These are phyloP conservation scores for Erigeron philadelphicus DNA, from an alignment of 140 eudicot genomes.

Conservation along the genomic window DNA sequence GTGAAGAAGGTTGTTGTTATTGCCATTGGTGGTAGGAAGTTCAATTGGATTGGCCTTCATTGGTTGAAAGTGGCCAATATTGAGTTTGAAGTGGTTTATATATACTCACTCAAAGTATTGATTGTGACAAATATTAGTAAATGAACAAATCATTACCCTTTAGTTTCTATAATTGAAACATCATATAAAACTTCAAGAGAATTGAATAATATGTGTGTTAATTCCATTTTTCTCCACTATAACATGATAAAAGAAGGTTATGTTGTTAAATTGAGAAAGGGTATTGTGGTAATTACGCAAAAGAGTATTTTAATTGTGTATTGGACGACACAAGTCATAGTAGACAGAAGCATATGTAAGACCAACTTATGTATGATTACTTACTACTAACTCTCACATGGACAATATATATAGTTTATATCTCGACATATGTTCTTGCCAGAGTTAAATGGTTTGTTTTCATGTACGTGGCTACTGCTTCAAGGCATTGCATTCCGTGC, in stretches of 20 bases:
- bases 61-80: slow-evolving; percentile 30
- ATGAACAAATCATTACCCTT: slow-evolving; percentile 22
- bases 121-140: slow-evolving; percentile 30
- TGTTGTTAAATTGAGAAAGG: slow-evolving; percentile 6
- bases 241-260: slow-evolving; percentile 1
- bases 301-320: slow-evolving; percentile 11
- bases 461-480: slow-evolving; percentile 28
- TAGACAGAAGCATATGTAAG: slow-evolving; percentile 28
- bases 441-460: slow-evolving; percentile 35
- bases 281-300: slow-evolving; percentile 17
- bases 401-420: slow-evolving; percentile 23
- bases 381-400: slow-evolving; percentile 45
- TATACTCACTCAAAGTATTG: slow-evolving; percentile 27
- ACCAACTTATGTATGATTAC: slow-evolving; percentile 30
- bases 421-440: slow-evolving; percentile 41
- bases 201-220: slow-evolving; percentile 29
- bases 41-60: slow-evolving; percentile 48
- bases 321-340: slow-evolving; percentile 45
- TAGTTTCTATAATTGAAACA: neutral
- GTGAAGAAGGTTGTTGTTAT: slow-evolving; percentile 8
- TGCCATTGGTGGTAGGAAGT: slow-evolving; percentile 29
- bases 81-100: slow-evolving; percentile 24
- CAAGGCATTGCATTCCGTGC: slow-evolving; percentile 33
- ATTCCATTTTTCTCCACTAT: slow-evolving; percentile 33
- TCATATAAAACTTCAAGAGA: slow-evolving; percentile 7